These are phyloP conservation scores for Coelastrella sp. DNA, from an alignment of 139 green algal species.

Conservation along the genomic window DNA sequence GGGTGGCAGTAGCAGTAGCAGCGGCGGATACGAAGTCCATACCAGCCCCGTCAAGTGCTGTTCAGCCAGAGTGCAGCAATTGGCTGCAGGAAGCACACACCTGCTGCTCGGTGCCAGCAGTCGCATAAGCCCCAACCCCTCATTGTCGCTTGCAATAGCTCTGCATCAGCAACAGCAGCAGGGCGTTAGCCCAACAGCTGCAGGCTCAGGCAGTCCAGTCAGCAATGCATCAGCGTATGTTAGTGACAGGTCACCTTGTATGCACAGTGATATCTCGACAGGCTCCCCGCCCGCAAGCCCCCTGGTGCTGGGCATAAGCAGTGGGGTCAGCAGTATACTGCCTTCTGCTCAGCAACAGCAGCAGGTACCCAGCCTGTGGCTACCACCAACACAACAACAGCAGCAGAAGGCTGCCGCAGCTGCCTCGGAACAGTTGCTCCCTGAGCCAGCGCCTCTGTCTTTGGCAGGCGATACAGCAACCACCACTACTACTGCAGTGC, in stretches of 20 bases:
- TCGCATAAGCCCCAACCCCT: not conserved
- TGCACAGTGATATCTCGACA: not conserved
- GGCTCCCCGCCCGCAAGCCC: slow-evolving; percentile 2
- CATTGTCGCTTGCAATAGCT: not conserved
- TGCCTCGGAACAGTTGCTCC: not conserved
- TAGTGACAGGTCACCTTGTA: not conserved
- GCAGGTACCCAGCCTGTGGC: not conserved
- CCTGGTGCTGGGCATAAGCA: not conserved
- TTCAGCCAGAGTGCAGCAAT: not conserved
- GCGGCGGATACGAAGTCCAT: not conserved
- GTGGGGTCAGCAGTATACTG: not conserved
- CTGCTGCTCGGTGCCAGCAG: not conserved
- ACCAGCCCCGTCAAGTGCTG: not conserved
- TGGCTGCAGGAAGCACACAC: slow-evolving; percentile 13
- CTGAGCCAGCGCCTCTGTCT: not conserved
- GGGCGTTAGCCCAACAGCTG: not conserved
- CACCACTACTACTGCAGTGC: not conserved
- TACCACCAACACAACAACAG: not conserved
- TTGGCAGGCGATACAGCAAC: not conserved
- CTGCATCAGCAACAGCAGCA: slow-evolving; percentile 20
- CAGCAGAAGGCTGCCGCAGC: not conserved
- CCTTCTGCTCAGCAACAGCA: not conserved
- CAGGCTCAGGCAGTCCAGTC: not conserved
- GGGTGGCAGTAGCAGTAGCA: not conserved
- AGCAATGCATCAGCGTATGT: not conserved